Percentiles rank a stretch among this genome's conserved stretches.
phyloP scores from a whole-genome alignment of 768 basidiomycete genomes.

The Pleurotus citrinopileatus region DNA sequence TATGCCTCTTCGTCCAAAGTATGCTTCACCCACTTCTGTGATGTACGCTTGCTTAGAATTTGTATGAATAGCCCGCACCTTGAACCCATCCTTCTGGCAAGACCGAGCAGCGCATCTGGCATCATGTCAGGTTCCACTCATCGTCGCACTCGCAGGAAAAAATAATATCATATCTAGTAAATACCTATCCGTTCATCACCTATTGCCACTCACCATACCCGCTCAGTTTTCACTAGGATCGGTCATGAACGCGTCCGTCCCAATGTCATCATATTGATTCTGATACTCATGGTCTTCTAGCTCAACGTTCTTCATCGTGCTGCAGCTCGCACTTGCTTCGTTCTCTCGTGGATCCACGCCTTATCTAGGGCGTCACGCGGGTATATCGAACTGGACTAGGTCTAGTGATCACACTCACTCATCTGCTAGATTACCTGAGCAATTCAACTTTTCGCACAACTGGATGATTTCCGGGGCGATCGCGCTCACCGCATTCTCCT shows the following conservation, averaged over 20 bases:
- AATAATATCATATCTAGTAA: slow-evolving; percentile 55
- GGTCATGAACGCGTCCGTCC: slow-evolving; percentile 45
- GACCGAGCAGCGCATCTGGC: slow-evolving; percentile 40
- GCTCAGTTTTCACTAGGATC: slow-evolving; percentile 47
- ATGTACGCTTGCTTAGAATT: slow-evolving; percentile 16
- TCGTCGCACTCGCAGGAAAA: slow-evolving; percentile 54
- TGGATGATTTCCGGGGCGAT: slow-evolving; percentile 33
- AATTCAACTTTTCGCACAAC: slow-evolving; percentile 31
- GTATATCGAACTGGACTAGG: slow-evolving; percentile 15
- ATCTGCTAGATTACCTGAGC: slow-evolving; percentile 28
- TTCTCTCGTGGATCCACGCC: slow-evolving; percentile 44
- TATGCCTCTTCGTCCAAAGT: slow-evolving; percentile 46
- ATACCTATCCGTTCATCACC: slow-evolving; percentile 2
- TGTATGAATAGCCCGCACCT: slow-evolving; percentile 25
- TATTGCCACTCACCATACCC: not conserved
- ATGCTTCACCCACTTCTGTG: slow-evolving; percentile 19
- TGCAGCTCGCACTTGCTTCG: slow-evolving; percentile 36
- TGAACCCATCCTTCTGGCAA: slow-evolving; percentile 31
- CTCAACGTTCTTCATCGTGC: slow-evolving; percentile 45
- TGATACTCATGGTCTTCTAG: slow-evolving; percentile 20
- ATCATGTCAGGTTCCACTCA: slow-evolving; percentile 45
- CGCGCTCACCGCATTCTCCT: slow-evolving; percentile 30
- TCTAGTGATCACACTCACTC: not conserved
- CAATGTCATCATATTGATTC: too few species aligned
- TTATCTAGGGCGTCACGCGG: slow-evolving; percentile 25